Conservation (phyloP, 2,329 filamentous ascomycete genomes). For the Hypoxylon sp. region DNA sequence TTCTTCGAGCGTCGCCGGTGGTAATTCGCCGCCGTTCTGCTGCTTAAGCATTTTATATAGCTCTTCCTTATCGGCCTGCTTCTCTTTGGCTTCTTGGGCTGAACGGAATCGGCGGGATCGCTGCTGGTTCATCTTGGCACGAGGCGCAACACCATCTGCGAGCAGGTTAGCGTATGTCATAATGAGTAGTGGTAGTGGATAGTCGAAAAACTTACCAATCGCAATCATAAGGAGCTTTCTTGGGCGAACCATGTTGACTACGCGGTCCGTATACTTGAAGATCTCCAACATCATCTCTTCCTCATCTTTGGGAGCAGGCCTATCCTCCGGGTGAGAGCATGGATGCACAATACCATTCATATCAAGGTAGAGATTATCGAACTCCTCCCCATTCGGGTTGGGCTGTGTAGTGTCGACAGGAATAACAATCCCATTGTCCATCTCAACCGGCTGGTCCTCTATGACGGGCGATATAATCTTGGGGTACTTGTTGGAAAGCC, state of each 20-base stretch:
- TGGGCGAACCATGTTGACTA: conserved; percentile 98
- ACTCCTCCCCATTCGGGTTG: conserved; percentile 97
- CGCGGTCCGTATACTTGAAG: conserved; percentile 98
- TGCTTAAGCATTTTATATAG: conserved; percentile 85
- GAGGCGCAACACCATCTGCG: conserved; percentile 91
- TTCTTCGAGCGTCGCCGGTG: conserved; percentile 70
- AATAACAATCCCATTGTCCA: conserved; percentile 83
- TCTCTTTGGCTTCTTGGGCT: conserved; percentile 93
- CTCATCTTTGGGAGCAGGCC: conserved; percentile 89
- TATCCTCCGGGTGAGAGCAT: conserved; percentile 96
- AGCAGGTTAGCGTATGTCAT: conserved; percentile 29
- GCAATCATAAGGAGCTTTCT: conserved; percentile 97
- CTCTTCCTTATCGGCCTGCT: conserved; percentile 90
- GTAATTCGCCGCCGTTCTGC: conserved; percentile 74
- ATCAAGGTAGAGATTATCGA: conserved; percentile 97
- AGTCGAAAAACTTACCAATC: conserved; percentile 73
- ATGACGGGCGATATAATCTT: conserved; percentile 95
- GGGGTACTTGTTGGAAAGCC: conserved; percentile 96
- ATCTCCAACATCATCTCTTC: conserved; percentile 99
- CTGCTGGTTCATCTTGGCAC: conserved; percentile 99
- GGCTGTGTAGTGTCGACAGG: conserved; percentile 86
- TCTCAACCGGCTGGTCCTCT: conserved; percentile 83
- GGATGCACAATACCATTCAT: conserved; percentile 99
- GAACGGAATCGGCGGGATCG: conserved; percentile 94
- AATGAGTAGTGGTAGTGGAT: conserved; percentile 17